Evolutionary conservation across 345 rosid genomes (phyloP).

Genomic region (Fremontodendron californicum): DNA sequence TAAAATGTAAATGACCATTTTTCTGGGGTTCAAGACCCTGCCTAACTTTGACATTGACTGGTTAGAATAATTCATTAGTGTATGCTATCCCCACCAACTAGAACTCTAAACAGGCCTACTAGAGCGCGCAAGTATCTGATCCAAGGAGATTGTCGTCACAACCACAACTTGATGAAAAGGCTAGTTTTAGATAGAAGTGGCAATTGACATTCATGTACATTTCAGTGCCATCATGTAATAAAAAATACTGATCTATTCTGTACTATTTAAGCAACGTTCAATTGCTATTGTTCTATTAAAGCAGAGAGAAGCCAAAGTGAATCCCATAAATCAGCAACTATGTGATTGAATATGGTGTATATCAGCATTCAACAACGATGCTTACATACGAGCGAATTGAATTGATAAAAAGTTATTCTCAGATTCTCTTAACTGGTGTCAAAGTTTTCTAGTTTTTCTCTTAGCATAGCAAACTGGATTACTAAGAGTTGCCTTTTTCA

Average conservation of each 20-base stretch:
- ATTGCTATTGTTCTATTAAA: background rate
- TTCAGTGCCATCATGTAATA: background rate
- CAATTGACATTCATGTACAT: background rate
- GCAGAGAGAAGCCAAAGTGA: background rate
- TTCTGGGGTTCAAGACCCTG: background rate
- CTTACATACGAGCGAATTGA: background rate
- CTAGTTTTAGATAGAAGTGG: background rate
- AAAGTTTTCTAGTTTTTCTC: background rate
- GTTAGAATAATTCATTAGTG: background rate
- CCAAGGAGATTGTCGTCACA: background rate
- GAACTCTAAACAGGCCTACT: background rate
- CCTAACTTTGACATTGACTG: background rate
- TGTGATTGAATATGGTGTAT: background rate
- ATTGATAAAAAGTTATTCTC: background rate
- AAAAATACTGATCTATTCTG: background rate
- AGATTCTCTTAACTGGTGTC: background rate
- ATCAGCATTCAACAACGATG: background rate
- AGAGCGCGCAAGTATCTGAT: background rate
- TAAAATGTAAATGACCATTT: background rate
- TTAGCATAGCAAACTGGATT: conserved; percentile 20
- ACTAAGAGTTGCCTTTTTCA: conserved; percentile 4
- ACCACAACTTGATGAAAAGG: background rate
- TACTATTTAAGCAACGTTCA: background rate
- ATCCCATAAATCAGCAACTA: background rate
- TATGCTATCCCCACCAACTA: no score